Base-by-base conservation (phyloP, 2,329 filamentous ascomycete species). In the Fusarium irregulare region DNA sequence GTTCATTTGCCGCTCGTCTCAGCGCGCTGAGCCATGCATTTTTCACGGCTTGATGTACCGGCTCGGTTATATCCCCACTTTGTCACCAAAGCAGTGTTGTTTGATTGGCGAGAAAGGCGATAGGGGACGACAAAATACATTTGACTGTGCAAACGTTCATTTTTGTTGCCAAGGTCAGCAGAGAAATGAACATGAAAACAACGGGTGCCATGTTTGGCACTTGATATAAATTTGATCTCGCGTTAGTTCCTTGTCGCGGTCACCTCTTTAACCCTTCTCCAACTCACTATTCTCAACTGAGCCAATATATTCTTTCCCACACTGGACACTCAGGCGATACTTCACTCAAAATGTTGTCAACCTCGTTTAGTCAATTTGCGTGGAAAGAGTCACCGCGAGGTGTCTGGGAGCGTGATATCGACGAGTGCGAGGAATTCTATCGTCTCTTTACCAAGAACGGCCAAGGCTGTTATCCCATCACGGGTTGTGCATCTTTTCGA, bases 341-440 rank as follows among this genome's bases (percentile, higher is more conserved):
- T 28, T 28, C 11, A 28, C 6, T 12, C 11, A 12, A 12, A 28
- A 28, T 28, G 27, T 28, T 11, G 27, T 12, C 27, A 28, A 28
- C 27, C 27, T 28, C 27, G 1, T 28, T 11, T 28, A 28, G 27
- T 12, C 32, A 18, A 11, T 37, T 37, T 5, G 32, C 32, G 10
- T 37, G 32, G 32, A 37, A 37, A 37, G 10, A 5, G 10, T 37
- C 34, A 0, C 10, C 34, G 3, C 16, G 10, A 4, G 34, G 34
- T 9, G 18, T 6, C 0, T 61, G 37, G 56, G 10, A 44, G 4
- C 20, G 56, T 2, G 13, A n/a, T 0, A 25, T 53, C 16, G 59
- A 61, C 18, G 59, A 60, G 4, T 60, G 45, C 1, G 59, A 61
- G 14, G 13, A 18, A 1, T 60, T 61, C 32, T 61, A 61, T 42